Evolutionary conservation across 768 basidiomycete species (phyloP).

Genomic region (Cystoderma amianthinum): DNA sequence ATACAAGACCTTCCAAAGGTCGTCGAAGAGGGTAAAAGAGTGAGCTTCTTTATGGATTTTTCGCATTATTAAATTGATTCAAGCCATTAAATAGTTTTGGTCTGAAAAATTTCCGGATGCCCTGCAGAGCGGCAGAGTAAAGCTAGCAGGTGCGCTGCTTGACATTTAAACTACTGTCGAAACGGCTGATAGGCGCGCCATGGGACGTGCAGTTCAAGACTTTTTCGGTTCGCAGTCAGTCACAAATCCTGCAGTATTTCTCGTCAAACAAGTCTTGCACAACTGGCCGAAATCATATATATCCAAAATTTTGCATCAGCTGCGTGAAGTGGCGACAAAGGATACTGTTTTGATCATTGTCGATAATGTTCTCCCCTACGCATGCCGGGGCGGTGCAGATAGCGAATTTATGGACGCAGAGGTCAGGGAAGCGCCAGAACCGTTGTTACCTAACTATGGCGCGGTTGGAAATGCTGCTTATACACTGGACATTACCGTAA

Average conservation of each 20-base stretch:
- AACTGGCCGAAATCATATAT: constrained; percentile 41
- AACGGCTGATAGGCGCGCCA: too few species aligned
- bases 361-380: constrained; percentile 21
- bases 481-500: constrained; percentile 13
- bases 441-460: constrained; percentile 17
- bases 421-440: constrained; percentile 3
- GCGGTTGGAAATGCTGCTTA: constrained; percentile 12
- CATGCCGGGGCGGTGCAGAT: constrained; percentile 9
- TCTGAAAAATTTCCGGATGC: too few species aligned
- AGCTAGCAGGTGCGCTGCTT: too few species aligned
- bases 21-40: too few species aligned
- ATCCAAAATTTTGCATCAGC: constrained; percentile 17
- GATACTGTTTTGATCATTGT: constrained; percentile 24
- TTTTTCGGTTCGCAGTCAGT: constrained; percentile 41
- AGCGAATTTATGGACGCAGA: constrained; percentile 2
- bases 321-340: constrained; percentile 17
- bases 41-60: too few species aligned
- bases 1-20: too few species aligned
- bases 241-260: constrained; percentile 29
- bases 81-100: too few species aligned
- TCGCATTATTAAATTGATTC: too few species aligned
- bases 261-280: constrained; percentile 46
- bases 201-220: constrained; percentile 32
- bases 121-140: too few species aligned
- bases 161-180: too few species aligned